phyloP scores from a whole-genome alignment of 805 yeast species.

The Teunomyces kruisii region DNA sequence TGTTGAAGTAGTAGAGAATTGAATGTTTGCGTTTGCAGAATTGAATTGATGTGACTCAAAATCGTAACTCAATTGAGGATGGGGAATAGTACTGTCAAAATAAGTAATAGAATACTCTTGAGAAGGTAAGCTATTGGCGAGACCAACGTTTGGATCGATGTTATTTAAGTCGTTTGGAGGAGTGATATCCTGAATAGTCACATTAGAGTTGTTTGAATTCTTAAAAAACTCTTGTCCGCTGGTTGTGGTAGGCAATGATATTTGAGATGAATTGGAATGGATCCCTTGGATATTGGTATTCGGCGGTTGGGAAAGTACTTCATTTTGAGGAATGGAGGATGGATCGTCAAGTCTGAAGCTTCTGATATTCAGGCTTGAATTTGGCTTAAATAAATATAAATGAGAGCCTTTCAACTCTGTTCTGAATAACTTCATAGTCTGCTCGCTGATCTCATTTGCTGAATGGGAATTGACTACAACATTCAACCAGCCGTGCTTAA shows the following conservation, averaged over 20 bases:
- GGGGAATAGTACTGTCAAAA: constrained; percentile 27
- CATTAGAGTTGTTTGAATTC: constrained; percentile 15
- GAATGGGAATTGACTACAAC: constrained; percentile 34
- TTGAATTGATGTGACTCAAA: constrained; percentile 33
- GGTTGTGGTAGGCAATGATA: constrained; percentile 6
- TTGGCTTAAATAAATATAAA: constrained; percentile 61
- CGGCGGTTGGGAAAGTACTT: constrained; percentile 1
- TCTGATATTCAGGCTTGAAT: constrained; percentile 42
- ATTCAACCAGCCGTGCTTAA: constrained; percentile 40
- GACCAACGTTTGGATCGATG: not conserved
- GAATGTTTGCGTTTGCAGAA: constrained; percentile 8
- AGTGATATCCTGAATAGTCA: constrained; percentile 11
- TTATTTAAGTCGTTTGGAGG: not conserved
- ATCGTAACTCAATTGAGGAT: constrained; percentile 46
- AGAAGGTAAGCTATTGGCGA: not conserved
- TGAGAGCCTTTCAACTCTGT: constrained; percentile 72
- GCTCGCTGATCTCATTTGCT: constrained; percentile 31
- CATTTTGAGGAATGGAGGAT: not conserved
- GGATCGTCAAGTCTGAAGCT: constrained; percentile 24
- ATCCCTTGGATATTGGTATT: constrained; percentile 1
- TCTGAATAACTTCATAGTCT: constrained; percentile 48
- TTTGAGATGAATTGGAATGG: not conserved
- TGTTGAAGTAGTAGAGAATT: constrained; percentile 5
- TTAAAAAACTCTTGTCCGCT: constrained; percentile 13
- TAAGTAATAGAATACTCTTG: constrained; percentile 20